Conservation (phyloP, 768 basidiomycete species). For the Termitomyces titanicus region DNA sequence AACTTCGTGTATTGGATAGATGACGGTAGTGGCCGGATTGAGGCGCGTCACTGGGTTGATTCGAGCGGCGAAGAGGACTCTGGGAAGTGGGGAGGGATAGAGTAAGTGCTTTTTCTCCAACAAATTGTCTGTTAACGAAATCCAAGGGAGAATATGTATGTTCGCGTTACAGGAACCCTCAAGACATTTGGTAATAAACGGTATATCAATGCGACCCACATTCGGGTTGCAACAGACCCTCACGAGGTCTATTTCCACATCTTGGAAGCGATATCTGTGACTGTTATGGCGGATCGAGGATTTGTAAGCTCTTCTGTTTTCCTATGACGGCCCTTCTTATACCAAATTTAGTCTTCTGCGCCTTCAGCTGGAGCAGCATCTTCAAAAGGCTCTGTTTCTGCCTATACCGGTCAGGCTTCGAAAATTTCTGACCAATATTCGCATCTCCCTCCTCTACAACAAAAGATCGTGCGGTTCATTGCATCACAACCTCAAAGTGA, state of each 20-base stretch:
- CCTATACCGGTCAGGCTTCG: conserved; percentile 36
- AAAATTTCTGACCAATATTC: conserved; percentile 42
- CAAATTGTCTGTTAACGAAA: neutral
- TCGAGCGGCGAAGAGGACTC: conserved; percentile 53
- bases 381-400: conserved; percentile 25
- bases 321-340: conserved; percentile 2
- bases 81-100: conserved; percentile 44
- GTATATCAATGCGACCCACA: conserved; percentile 76
- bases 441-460: conserved; percentile 56
- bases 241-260: conserved; percentile 84
- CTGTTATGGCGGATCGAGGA: conserved; percentile 63
- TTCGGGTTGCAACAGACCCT: conserved; percentile 63
- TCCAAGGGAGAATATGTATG: conserved; percentile 68
- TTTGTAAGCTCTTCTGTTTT: conserved; percentile 37
- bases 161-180: conserved; percentile 77
- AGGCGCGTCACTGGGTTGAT: conserved; percentile 83
- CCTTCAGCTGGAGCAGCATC: conserved; percentile 22
- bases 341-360: conserved; percentile 25
- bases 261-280: conserved; percentile 69
- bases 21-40: conserved; percentile 80
- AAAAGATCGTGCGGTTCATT: conserved; percentile 66
- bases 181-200: conserved; percentile 80
- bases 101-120: conserved; percentile 23
- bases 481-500: conserved; percentile 37
- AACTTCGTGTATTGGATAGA: conserved; percentile 79